Conservation (phyloP, 225 moss, liverwort and hornwort genomes). For the Lunularia cruciata region DNA sequence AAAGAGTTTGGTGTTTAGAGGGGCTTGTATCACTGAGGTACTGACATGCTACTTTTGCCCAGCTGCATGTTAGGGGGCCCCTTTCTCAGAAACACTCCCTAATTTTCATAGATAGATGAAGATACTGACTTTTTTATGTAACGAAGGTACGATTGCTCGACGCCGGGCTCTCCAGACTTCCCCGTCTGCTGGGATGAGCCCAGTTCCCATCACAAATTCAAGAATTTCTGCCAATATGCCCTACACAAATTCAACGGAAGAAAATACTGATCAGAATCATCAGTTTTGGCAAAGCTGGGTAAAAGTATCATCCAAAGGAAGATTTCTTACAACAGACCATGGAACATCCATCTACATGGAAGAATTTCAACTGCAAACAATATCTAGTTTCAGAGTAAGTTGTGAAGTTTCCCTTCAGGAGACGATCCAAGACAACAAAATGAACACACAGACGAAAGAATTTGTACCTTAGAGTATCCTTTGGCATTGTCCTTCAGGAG, state of each 20-base stretch:
- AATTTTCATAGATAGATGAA: neutral
- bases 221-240: constrained; percentile 83
- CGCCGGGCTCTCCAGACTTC: constrained; percentile 78
- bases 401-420: no score
- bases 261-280: no score
- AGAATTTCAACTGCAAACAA: neutral
- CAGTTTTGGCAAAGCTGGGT: no score
- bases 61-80: no score
- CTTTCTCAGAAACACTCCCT: no score
- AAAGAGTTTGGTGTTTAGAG: no score
- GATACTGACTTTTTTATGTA: constrained; percentile 63
- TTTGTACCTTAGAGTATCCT: constrained; percentile 70
- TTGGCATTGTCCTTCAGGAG: constrained; percentile 79
- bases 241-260: constrained; percentile 32
- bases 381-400: no score
- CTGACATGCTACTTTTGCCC: no score
- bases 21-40: no score
- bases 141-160: constrained; percentile 72
- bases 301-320: no score
- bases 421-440: no score
- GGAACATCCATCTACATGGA: neutral
- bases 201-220: constrained; percentile 94
- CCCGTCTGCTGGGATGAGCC: constrained; percentile 91
- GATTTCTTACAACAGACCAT: neutral
- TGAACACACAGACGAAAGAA: neutral